Base-by-base conservation (phyloP, 306 rosid genomes). In the Cercis canadensis region DNA sequence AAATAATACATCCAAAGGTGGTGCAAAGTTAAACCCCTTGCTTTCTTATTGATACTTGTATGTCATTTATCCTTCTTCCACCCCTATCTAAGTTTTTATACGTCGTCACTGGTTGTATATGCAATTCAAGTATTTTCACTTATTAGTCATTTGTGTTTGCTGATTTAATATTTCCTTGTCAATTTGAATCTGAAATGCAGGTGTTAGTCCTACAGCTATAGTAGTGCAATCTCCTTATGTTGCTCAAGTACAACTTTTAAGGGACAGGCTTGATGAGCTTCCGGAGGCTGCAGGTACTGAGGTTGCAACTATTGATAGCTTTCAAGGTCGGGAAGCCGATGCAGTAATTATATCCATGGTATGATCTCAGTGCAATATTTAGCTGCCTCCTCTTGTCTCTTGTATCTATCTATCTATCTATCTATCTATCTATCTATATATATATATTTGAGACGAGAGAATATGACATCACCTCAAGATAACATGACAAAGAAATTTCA, bases 241-340 rank as follows among this genome's bases (percentile, higher is more conserved):
- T 39, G 96, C 96, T 78, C 96, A 90, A 74, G 96, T 90, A 29
- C 92, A 90, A 67, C 94, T 90, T 62, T 71, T 90, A 83, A 84
- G 96, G 79, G 88, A 90, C 81, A 82, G 73, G 87, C 92, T 90
- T 41, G 94, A 86, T 78, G 89, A 83, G 57, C 65, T 80, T 69
- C 92, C 91, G 0, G 89, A 80, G 62, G 89, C 93, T 59, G 75
- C 77, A 8, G 92, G 92, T 65, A 74, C 88, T 43, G 96, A 90
- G 85, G 93, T 90, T 63, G 85, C 96, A 37, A 87, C 96, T 13
- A 87, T 90, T 59, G 96, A 90, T 78, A 90, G 96, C 84, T 90
- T 87, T 80, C 96, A 90, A 78, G 96, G 96, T 64, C 96, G 92
- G 39, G 96, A 90, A 75, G 96, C 96, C 16, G 96, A 90, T 75